Base-by-base conservation (phyloP, 1,139 yeast genomes). In the Candida glucosophila region DNA sequence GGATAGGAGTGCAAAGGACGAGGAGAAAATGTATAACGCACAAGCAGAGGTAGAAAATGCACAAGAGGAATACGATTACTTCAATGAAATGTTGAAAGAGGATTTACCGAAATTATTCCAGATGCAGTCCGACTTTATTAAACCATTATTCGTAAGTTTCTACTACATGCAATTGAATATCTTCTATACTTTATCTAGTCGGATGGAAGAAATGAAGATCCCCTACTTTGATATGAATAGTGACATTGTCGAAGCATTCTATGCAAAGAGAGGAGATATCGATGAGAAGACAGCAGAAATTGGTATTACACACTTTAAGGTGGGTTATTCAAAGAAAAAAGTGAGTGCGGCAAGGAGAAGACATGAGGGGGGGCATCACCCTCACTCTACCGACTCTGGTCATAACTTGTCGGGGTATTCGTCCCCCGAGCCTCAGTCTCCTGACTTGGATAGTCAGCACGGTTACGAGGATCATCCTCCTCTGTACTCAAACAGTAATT, bases 91-190 rank as follows among this genome's bases (percentile, higher is more conserved):
- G 83, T 67, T 92, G 56, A 90, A 88, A 59, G 73, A 67, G 20
- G 97, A 90, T 51, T 65, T 90, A 36, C 98, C 98, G 12, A 60
- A 79, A 26, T 63, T 90, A 49, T 90, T 90, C 54, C 75, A 73
- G 43, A 67, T 90, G 57, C 96, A 90, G 56, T 81, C 86, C 6
- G 93, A 86, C 43, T 85, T 90, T 50, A 88, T 90, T 49, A 77
- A 75, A 46, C 98, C 98, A 8, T 63, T 90, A 44, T 92, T 90
- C 58, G 93, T 88, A 41, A 78, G 92, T 32, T 78, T 90, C 54
- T 90, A 90, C 60, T 90, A 77, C 66, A 90, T 92, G 97, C 99
- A 90, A 60, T 71, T 90, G 60, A 90, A 90, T 62, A 85, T 90
- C 33, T 90, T 86, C 57, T 90, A 90, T 65, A 86, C 96, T 1